Percentiles rank a stretch among this genome's conserved stretches.
phyloP scores from a whole-genome alignment of 371 early-diverging fungal genomes.

The Mucor plumbeus region DNA sequence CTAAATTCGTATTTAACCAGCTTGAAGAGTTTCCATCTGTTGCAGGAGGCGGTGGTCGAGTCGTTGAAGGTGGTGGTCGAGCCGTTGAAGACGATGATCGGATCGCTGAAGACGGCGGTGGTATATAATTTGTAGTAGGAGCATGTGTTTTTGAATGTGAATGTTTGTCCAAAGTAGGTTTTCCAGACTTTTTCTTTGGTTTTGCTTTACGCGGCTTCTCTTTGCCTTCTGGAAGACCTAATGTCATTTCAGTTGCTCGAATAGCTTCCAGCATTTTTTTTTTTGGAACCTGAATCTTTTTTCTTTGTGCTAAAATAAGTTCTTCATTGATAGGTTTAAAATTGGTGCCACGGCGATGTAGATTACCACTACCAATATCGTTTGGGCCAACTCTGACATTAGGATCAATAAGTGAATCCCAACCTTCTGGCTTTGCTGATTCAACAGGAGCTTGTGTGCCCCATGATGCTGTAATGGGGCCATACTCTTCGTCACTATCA shows the following conservation, averaged over 20 bases:
- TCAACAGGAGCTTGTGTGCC: slow-evolving; percentile 16
- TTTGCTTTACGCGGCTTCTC: not conserved
- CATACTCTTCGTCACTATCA: slow-evolving; percentile 27
- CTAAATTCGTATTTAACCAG: slow-evolving; percentile 19
- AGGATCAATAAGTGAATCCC: slow-evolving; percentile 30
- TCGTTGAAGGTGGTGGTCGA: not conserved
- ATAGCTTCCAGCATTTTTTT: slow-evolving; percentile 11
- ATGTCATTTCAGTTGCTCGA: slow-evolving; percentile 2
- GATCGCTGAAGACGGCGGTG: not conserved
- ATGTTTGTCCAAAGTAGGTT: not conserved
- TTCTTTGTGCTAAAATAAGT: slow-evolving; percentile 24
- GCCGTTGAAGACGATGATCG: not conserved
- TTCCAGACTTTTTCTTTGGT: slow-evolving; percentile 8
- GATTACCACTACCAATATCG: slow-evolving; percentile 31
- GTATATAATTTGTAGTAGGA: not conserved
- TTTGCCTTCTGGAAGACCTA: not conserved
- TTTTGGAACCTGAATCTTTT: slow-evolving; percentile 15
- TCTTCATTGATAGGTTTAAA: slow-evolving; percentile 35
- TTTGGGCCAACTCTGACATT: slow-evolving; percentile 17
- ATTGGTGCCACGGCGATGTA: slow-evolving; percentile 32
- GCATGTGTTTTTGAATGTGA: not conserved
- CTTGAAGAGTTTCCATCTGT: not conserved
- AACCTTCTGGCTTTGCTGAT: not conserved
- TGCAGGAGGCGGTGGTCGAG: not conserved
- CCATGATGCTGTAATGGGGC: slow-evolving; percentile 24